A percentile compares a stretch with the other conserved stretches of the same genome.
These are phyloP conservation scores for Apiospora koreana DNA, from an alignment of 2,329 filamentous ascomycete species.

Conservation along the genomic window DNA sequence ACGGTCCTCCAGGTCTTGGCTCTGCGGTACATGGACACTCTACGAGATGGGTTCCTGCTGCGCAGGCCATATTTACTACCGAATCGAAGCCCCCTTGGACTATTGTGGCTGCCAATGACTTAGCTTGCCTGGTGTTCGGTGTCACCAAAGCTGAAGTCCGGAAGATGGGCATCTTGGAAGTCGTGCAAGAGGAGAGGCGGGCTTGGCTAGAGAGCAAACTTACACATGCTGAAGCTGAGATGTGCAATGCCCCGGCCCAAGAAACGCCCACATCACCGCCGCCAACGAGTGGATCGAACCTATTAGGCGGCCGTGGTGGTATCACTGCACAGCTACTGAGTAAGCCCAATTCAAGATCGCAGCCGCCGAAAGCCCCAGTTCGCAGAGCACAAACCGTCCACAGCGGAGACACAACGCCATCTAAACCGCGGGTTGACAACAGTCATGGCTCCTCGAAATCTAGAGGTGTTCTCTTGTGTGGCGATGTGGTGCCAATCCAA, in stretches of 20 bases:
- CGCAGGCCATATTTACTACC: conserved; percentile 98
- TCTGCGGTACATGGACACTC: conserved; percentile 81
- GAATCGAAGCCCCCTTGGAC: conserved; percentile 90
- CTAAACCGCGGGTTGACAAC: conserved; percentile 53
- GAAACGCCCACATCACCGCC: conserved; percentile 39
- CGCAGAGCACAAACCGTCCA: conserved; percentile 67
- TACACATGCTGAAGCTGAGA: conserved; percentile 59
- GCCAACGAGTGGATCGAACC: conserved; percentile 44
- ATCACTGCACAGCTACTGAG: conserved; percentile 87
- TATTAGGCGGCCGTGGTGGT: conserved; percentile 71
- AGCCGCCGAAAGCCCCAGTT: conserved; percentile 53
- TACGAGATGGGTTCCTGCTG: conserved; percentile 85
- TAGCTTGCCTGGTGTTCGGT: conserved; percentile 98
- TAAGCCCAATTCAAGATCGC: conserved; percentile 69
- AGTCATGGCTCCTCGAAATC: conserved; percentile 76
- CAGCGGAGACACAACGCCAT: conserved; percentile 54
- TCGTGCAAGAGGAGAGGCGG: conserved; percentile 86
- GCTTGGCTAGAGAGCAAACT: conserved; percentile 90
- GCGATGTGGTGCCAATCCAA: conserved; percentile 96
- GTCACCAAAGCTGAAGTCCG: conserved; percentile 94
- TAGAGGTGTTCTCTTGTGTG: conserved; percentile 86
- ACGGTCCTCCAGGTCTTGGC: conserved; percentile 49
- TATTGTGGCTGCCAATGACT: conserved; percentile 91
- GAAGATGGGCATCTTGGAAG: conserved; percentile 92
- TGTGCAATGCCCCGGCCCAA: conserved; percentile 24